phyloP scores from a whole-genome alignment of 2,329 filamentous ascomycete genomes.

The Alternaria triticina region DNA sequence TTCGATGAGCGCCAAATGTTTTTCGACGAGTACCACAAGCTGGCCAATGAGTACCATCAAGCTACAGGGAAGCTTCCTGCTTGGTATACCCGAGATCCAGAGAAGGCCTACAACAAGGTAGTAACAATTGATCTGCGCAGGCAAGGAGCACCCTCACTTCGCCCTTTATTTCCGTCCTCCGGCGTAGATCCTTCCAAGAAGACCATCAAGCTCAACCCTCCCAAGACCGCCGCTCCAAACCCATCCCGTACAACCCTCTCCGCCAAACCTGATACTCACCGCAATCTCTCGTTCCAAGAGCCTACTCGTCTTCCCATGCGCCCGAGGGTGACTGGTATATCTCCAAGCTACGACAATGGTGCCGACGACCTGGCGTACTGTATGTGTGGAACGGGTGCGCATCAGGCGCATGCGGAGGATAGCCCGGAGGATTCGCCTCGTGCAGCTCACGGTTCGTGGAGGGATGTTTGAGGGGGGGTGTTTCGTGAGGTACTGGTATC shows the following conservation, averaged over 20 bases:
- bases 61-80: too few species aligned
- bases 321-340: not conserved
- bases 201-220: too few species aligned
- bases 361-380: not conserved
- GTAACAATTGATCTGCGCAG: too few species aligned
- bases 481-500: not conserved
- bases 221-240: too few species aligned
- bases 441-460: not conserved
- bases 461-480: too few species aligned
- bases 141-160: too few species aligned
- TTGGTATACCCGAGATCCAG: too few species aligned
- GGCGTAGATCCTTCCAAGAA: not conserved
- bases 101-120: too few species aligned
- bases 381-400: not conserved
- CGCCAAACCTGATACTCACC: too few species aligned
- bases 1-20: not conserved
- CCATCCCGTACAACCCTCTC: too few species aligned
- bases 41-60: too few species aligned
- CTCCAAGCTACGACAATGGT: not conserved
- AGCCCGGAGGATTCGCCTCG: not conserved
- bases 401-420: conserved; percentile 4
- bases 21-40: too few species aligned
- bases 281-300: not conserved
- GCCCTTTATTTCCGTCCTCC: not conserved
- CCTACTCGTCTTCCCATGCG: not conserved